These are phyloP conservation scores for Panicum miliaceum DNA, from an alignment of 176 grass and related monocot species.

Conservation along the genomic window DNA sequence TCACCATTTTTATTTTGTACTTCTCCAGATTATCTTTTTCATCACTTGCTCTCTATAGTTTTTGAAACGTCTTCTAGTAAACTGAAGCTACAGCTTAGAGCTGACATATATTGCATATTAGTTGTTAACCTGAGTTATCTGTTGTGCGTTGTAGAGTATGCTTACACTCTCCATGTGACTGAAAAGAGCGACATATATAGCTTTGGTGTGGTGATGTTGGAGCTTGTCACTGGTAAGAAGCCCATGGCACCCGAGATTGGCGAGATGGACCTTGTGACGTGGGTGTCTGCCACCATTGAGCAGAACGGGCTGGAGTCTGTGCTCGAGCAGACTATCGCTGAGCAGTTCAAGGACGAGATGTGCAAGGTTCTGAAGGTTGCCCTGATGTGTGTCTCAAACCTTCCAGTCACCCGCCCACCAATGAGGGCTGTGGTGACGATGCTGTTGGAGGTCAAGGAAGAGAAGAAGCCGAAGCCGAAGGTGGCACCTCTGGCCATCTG, in stretches of 20 bases:
- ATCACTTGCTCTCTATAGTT: background rate
- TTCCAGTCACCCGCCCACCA: conserved; percentile 66
- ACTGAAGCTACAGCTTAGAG: background rate
- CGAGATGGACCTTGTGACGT: conserved; percentile 65
- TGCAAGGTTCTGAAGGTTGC: conserved; percentile 68
- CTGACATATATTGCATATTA: background rate
- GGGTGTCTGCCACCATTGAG: conserved; percentile 54
- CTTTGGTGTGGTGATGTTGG: conserved; percentile 82
- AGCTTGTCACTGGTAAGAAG: conserved; percentile 72
- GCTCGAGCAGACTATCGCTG: conserved; percentile 58
- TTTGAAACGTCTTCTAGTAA: background rate
- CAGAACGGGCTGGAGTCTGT: conserved; percentile 51
- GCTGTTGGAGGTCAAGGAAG: conserved; percentile 58
- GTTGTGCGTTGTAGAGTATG: conserved; percentile 73
- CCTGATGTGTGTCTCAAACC: conserved; percentile 55
- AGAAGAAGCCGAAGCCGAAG: conserved; percentile 41
- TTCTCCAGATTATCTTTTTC: background rate
- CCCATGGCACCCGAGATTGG: conserved; percentile 61
- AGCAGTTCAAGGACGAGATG: conserved; percentile 66
- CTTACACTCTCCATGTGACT: conserved; percentile 73
- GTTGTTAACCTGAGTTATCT: background rate
- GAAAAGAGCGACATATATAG: conserved; percentile 94
- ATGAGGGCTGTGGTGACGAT: conserved; percentile 83
- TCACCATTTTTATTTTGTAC: background rate
- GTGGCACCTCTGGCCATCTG: background rate